Conservation (phyloP, 768 basidiomycete genomes). For the Russula emetica region DNA sequence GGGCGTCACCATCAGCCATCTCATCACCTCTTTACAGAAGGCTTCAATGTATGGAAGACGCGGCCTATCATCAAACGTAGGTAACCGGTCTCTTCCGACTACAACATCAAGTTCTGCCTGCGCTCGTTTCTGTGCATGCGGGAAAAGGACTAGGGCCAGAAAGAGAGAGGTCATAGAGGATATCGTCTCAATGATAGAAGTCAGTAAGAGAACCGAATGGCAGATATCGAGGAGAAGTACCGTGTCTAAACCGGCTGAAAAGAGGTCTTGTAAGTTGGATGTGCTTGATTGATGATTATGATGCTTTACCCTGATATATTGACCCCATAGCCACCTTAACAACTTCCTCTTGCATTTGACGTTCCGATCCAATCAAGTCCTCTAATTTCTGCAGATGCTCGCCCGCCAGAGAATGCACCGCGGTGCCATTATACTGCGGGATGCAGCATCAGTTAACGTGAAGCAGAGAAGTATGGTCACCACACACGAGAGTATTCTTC, state of each 20-base stretch:
- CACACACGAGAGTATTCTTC: constrained; percentile 5
- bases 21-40: constrained; percentile 30
- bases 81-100: constrained; percentile 29
- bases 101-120: constrained; percentile 33
- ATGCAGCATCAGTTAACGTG: neutral
- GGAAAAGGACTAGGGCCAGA: constrained; percentile 32
- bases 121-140: constrained; percentile 31
- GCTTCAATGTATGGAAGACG: constrained; percentile 33
- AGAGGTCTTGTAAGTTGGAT: neutral
- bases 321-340: neutral
- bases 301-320: neutral
- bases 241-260: constrained; percentile 28
- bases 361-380: neutral
- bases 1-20: constrained; percentile 28
- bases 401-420: constrained; percentile 2
- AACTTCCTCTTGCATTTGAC: neutral
- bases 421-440: neutral
- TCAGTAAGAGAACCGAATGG: neutral
- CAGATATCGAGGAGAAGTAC: constrained; percentile 16
- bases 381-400: constrained; percentile 5
- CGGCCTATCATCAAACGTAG: constrained; percentile 30
- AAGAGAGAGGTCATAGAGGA: constrained; percentile 29
- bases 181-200: constrained; percentile 22
- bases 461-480: neutral
- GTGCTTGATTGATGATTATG: neutral